Evolutionary conservation across 1,284 basidiomycete genomes (phyloP), one percentile per base, ranked within the genome.

Genomic region (Hymenochaete sp.): DNA sequence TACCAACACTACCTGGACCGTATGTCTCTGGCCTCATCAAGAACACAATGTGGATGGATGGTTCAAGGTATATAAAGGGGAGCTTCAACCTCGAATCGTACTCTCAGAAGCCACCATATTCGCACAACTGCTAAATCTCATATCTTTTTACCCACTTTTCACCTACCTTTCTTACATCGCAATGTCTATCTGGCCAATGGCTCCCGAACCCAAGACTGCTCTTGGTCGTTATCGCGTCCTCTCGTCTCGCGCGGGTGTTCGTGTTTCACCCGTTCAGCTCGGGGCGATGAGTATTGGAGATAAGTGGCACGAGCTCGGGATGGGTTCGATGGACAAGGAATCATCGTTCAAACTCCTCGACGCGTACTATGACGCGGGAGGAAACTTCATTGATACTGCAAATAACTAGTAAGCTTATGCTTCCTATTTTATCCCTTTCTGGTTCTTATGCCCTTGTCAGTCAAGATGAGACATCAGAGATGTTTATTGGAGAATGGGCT

Each of bases 261-360:
- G 44, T 24, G 48, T 74, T 31, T 72, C 70, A 1, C 72, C 72
- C 0, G 57, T 75, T n/a, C 64, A 62, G 48, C 60, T 75, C 6
- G 72, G 72, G 10, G 68, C 64, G 10, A 72, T 72, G 71, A 64
- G 60, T 35, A 57, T 72, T 44, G 70, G 70, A 14, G 59, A 67
- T 45, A 62, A 65, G 36, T 69, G 67, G 67, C 31, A 44, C 3
- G 26, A 22, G 4, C 3, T 49, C 21, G 48, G 44, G 4, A 46
- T 46, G 44, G 48, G 48, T 14, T 4, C 44, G 7, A 49, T 49
- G 48, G 38, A 45, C 24, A 48, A 48, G 26, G 42, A 44, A 35
- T 16, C 42, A 21, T 42, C 47, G 6, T 57, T 58, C 49, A 47
- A 56, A 47, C 40, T 58, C 6, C 50, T 53, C 14, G 52, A 53